Conservation (phyloP, 148 eudicot species). For the Silene latifolia region DNA sequence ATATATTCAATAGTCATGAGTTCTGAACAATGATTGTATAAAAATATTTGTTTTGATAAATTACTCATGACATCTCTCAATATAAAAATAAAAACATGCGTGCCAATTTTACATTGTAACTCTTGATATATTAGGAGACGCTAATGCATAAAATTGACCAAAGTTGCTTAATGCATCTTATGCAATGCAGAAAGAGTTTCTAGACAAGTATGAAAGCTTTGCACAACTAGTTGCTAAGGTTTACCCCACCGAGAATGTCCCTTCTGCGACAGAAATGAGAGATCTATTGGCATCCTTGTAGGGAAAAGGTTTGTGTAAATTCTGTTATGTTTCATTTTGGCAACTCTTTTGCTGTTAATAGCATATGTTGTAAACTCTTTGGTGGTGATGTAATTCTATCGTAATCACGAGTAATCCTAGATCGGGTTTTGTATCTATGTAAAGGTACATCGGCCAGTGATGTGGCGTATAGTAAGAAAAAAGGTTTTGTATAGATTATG, state of each 20-base stretch:
- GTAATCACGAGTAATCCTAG: not conserved
- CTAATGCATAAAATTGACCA: not conserved
- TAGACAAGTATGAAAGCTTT: slow-evolving; percentile 90
- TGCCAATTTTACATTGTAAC: not conserved
- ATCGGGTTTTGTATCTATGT: too few relatives aligned
- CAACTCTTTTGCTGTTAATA: not conserved
- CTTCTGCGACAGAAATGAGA: slow-evolving; percentile 72
- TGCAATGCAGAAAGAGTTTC: slow-evolving; percentile 72
- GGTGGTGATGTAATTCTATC: not conserved
- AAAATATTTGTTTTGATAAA: not conserved
- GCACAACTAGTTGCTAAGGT: slow-evolving; percentile 81
- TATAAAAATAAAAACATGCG: not conserved
- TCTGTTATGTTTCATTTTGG: not conserved
- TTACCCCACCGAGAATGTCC: slow-evolving; percentile 71
- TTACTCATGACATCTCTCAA: not conserved
- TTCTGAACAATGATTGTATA: too few relatives aligned
- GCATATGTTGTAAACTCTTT: not conserved
- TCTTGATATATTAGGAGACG: not conserved
- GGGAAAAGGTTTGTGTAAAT: slow-evolving; percentile 7
- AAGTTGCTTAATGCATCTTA: slow-evolving; percentile 14
- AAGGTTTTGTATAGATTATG: too few relatives aligned
- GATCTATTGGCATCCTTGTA: slow-evolving; percentile 77
- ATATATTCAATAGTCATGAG: too few relatives aligned
- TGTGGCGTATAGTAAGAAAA: too few relatives aligned
- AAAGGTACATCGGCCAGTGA: too few relatives aligned